Base-by-base conservation (phyloP, 2,329 filamentous ascomycete species). In the Pseudocercospora macadamiae region DNA sequence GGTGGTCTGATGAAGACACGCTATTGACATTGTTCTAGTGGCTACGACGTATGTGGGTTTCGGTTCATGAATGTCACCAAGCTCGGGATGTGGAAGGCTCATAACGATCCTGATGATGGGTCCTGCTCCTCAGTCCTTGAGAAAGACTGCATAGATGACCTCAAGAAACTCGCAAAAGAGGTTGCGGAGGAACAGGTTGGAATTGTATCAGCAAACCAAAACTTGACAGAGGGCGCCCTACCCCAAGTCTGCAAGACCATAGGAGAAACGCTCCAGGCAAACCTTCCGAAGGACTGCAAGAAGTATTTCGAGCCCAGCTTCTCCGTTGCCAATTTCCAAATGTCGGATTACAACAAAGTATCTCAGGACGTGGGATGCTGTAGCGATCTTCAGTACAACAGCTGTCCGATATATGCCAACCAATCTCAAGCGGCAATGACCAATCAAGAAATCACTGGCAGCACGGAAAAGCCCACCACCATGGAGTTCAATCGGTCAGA, bases 11-110 rank as follows among this genome's bases (percentile, higher is more conserved):
- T 32, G 28, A 32, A 12, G 6, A 32, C 28, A 32, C 16, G 36
- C 36, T 39, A 12, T 9, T 39, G 7, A 39, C n/a, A 12, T 32
- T 32, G 28, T 32, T 32, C 28, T 32, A 49, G 32, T 6, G 51
- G 51, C 34, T 53, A 53, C n/a, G 51, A 53, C 42, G 51, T 53
- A n/a, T 49, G 51, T n/a, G n/a, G 32, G 16, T 53, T 42, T 25
- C 32, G 34, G 25, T 23, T 53, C 16, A 32, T 4, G 9, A 49
- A 49, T 23, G n/a, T 49, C 1, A 49, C 47, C 9, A 5, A 9
- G 26, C 47, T 16, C 9, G 26, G 25, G 2, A 49, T 10, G 16
- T 30, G 26, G 25, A 34, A 49, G 3, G 47, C 47, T n/a, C 26
- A 49, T 9, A 16, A 30, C 26, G 14, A 49, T 2, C 14, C 30